Evolutionary conservation across 78 protist genomes (phyloP).

Genomic region (Emiliania huxleyi): DNA sequence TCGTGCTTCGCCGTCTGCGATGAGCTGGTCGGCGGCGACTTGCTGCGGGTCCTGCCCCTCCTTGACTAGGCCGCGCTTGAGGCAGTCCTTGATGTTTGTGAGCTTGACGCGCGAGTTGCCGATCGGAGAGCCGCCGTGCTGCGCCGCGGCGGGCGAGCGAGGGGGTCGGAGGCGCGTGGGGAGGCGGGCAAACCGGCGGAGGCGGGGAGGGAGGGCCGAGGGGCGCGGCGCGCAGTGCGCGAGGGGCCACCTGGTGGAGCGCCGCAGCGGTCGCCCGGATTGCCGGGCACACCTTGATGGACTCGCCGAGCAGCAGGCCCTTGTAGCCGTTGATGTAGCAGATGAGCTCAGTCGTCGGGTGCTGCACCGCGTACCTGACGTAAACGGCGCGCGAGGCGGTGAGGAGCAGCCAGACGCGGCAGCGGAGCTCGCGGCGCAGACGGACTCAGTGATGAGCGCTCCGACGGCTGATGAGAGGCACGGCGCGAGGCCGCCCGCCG

Average conservation of each 20-base stretch:
- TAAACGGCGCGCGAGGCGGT: no score
- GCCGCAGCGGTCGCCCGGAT: not conserved
- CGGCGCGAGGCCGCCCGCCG: constrained; percentile 59
- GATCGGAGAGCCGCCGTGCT: constrained; percentile 45
- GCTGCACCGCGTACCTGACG: not conserved
- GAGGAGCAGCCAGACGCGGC: not conserved
- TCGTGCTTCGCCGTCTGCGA: constrained; percentile 43
- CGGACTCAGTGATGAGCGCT: not conserved
- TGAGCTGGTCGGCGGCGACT: constrained; percentile 56
- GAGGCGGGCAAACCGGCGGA: not conserved
- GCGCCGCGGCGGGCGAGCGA: no score
- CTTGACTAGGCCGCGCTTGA: constrained; percentile 52
- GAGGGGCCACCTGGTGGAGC: no score
- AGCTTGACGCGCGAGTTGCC: constrained; percentile 59
- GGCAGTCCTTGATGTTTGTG: constrained; percentile 46
- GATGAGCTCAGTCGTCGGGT: constrained; percentile 42
- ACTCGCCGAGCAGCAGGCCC: constrained; percentile 49
- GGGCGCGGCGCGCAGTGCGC: no score
- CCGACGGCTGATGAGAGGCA: constrained; percentile 47
- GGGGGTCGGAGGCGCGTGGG: not conserved
- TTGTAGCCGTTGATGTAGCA: constrained; percentile 50
- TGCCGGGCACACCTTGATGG: not conserved
- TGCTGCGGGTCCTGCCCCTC: constrained; percentile 49
- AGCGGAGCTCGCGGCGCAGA: no score
- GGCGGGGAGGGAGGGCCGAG: not conserved